phyloP scores from a whole-genome alignment of 108 stramenopile species.

The Phaeodactylum tricornutum region DNA sequence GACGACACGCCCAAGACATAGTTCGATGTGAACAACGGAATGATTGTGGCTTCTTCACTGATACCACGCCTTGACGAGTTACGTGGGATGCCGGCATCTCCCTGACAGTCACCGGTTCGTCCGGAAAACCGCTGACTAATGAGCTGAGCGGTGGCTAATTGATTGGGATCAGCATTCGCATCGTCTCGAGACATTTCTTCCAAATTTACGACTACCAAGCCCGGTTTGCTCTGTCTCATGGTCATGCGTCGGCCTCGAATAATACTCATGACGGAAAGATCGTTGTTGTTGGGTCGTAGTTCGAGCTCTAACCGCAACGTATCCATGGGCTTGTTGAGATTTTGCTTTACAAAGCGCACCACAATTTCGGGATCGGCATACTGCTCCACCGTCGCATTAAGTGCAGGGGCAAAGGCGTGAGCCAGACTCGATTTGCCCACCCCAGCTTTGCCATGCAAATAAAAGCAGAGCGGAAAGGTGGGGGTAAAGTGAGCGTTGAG shows the following conservation, averaged over 20 bases:
- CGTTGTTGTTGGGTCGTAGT: slow-evolving; percentile 71
- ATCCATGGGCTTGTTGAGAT: slow-evolving; percentile 48
- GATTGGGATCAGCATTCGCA: slow-evolving; percentile 33
- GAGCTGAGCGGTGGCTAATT: slow-evolving; percentile 30
- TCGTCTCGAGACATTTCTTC: slow-evolving; percentile 46
- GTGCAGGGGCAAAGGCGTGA: slow-evolving; percentile 30
- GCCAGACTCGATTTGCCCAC: slow-evolving; percentile 54
- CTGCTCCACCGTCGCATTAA: slow-evolving; percentile 30
- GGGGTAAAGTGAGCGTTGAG: slow-evolving; percentile 61
- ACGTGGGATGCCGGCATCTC: slow-evolving; percentile 6
- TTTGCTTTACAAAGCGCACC: slow-evolving; percentile 68
- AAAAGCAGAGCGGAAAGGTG: slow-evolving; percentile 38
- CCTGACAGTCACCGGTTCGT: slow-evolving; percentile 20
- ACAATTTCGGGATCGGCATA: slow-evolving; percentile 43
- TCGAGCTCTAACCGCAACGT: slow-evolving; percentile 40
- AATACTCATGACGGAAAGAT: slow-evolving; percentile 65
- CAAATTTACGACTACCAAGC: slow-evolving; percentile 44
- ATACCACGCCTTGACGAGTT: slow-evolving; percentile 41
- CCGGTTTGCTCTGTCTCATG: slow-evolving; percentile 55
- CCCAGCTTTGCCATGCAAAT: slow-evolving; percentile 56
- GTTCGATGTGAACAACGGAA: no score
- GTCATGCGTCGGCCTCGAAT: slow-evolving; percentile 59
- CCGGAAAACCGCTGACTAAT: slow-evolving; percentile 51
- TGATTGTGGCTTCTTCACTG: slow-evolving; percentile 12
- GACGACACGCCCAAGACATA: no score